Percentiles rank a stretch among this genome's conserved stretches.
Evolutionary conservation across 441 rosid genomes (phyloP).

Genomic region (Gossypium gossypioides): DNA sequence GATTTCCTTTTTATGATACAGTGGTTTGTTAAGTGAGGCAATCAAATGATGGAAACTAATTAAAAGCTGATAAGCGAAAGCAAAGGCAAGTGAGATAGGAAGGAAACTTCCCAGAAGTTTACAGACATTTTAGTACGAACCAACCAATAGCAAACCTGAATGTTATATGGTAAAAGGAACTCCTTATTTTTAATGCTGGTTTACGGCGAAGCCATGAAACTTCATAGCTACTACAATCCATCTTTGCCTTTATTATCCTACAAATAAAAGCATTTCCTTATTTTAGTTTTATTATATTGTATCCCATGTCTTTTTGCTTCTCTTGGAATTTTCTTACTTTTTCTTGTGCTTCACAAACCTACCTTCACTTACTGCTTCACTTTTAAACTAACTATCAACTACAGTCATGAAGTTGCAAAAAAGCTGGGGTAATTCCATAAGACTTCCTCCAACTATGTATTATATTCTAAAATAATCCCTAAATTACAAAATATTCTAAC

Average conservation of each 20-base stretch:
- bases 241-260: neutral
- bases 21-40: neutral
- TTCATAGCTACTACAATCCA: conserved; percentile 25
- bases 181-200: neutral
- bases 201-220: conserved; percentile 20
- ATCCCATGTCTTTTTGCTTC: too few species aligned
- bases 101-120: conserved; percentile 20
- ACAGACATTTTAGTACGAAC: neutral
- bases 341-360: too few species aligned
- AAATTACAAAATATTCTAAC: too few species aligned
- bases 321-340: too few species aligned
- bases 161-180: neutral
- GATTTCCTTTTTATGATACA: neutral
- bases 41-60: neutral
- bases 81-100: neutral
- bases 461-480: too few species aligned
- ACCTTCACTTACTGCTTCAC: too few species aligned
- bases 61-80: neutral
- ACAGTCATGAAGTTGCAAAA: too few species aligned
- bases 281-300: neutral
- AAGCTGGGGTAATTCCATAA: too few species aligned
- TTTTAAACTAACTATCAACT: too few species aligned
- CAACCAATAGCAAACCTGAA: neutral
- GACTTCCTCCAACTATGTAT: too few species aligned
- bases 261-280: neutral